A percentile compares a stretch with the other conserved stretches of the same genome.
phyloP scores from a whole-genome alignment of 2,329 filamentous ascomycete species.

The Aphanoascus verrucosus region DNA sequence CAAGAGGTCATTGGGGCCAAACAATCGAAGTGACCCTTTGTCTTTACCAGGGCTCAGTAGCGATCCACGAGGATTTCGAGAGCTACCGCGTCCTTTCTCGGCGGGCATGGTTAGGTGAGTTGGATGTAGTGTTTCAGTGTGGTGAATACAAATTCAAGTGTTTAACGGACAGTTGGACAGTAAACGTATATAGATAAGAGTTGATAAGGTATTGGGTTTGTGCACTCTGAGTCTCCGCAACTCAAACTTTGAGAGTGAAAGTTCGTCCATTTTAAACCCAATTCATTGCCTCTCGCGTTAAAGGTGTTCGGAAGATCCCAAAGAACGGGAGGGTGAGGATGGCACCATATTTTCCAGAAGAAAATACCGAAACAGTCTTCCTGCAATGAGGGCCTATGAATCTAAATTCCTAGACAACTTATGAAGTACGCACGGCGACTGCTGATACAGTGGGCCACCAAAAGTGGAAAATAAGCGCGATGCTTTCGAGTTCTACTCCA shows the following conservation, averaged over 20 bases:
- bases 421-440: background rate
- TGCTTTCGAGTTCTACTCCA: background rate
- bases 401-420: background rate
- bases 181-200: background rate
- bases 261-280: background rate
- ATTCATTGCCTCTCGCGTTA: background rate
- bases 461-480: constrained; percentile 2
- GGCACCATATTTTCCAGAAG: background rate
- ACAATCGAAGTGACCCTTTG: background rate
- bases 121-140: background rate
- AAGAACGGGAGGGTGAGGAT: background rate
- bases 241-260: background rate
- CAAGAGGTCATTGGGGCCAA: background rate
- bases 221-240: background rate
- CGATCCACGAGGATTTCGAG: background rate
- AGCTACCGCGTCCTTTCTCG: background rate
- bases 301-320: background rate
- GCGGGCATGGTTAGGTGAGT: background rate
- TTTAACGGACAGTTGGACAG: background rate
- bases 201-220: background rate
- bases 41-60: background rate
- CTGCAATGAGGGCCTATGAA: background rate
- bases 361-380: background rate
- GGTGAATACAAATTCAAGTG: background rate
- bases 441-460: background rate